A percentile compares a stretch with the other conserved stretches of the same genome.
These are phyloP conservation scores for Flaveria robusta DNA, from an alignment of 129 eudicot genomes.

Conservation along the genomic window DNA sequence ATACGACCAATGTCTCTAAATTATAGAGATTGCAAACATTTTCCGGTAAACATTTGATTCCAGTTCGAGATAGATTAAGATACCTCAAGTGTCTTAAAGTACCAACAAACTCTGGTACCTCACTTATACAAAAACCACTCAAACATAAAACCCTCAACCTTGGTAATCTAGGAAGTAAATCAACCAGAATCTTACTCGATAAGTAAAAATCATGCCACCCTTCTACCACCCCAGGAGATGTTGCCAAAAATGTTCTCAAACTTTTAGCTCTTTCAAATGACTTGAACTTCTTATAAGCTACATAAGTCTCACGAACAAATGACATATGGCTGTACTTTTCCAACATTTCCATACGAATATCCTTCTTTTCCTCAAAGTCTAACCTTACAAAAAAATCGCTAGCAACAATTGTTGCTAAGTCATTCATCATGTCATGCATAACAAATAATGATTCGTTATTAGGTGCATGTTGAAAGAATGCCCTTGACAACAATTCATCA, in stretches of 20 bases:
- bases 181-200: conserved; percentile 25
- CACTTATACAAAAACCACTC: conserved; percentile 15
- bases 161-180: conserved; percentile 25
- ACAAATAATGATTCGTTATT: conserved; percentile 18
- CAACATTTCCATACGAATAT: not conserved
- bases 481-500: conserved; percentile 29
- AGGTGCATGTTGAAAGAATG: conserved; percentile 38
- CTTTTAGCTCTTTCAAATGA: conserved; percentile 24
- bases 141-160: conserved; percentile 28
- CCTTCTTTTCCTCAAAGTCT: conserved; percentile 29
- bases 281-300: conserved; percentile 27
- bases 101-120: conserved; percentile 32
- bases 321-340: conserved; percentile 42
- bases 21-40: conserved; percentile 30
- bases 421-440: conserved; percentile 49
- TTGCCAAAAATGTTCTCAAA: conserved; percentile 47
- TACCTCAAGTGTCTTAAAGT: conserved; percentile 38
- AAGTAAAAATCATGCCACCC: conserved; percentile 11
- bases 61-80: conserved; percentile 29
- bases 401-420: conserved; percentile 38
- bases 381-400: conserved; percentile 30
- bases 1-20: conserved; percentile 42
- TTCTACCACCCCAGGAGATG: conserved; percentile 16
- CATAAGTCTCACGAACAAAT: conserved; percentile 34
- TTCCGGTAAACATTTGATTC: conserved; percentile 27